Evolutionary conservation across 768 basidiomycete genomes (phyloP).

Genomic region (Panaeolus papilionaceus): DNA sequence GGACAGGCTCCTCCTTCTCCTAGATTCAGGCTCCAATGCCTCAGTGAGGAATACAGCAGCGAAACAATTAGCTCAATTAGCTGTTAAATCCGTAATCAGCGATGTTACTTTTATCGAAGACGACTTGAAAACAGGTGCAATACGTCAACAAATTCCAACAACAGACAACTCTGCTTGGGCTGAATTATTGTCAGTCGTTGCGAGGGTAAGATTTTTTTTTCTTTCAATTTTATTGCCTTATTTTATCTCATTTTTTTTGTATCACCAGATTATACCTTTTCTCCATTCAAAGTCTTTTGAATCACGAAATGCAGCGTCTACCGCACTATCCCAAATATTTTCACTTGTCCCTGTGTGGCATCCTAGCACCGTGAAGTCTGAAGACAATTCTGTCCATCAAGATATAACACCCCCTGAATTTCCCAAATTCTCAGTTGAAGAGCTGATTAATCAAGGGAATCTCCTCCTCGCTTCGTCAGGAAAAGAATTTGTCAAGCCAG

Average conservation of each 20-base stretch:
- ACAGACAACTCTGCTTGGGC: conserved; percentile 84
- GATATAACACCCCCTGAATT: conserved; percentile 58
- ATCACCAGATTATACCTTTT: conserved; percentile 81
- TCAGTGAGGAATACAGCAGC: conserved; percentile 95
- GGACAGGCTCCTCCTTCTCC: conserved; percentile 94
- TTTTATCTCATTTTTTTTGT: conserved; percentile 20
- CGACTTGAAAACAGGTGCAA: conserved; percentile 62
- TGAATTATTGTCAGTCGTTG: conserved; percentile 89
- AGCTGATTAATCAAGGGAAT: conserved; percentile 76
- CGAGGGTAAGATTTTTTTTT: conserved; percentile 64
- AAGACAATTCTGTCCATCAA: conserved; percentile 28
- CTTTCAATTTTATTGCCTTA: not conserved
- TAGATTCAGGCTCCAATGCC: conserved; percentile 92
- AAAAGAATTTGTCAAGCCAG: conserved; percentile 84
- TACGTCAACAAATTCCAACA: conserved; percentile 60
- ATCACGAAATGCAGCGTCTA: conserved; percentile 88
- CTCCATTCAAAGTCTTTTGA: conserved; percentile 93
- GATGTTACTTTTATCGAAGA: conserved; percentile 81
- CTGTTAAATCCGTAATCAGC: conserved; percentile 82
- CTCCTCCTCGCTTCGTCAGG: conserved; percentile 92
- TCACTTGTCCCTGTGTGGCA: conserved; percentile 83
- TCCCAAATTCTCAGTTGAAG: conserved; percentile 76
- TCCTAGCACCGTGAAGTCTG: conserved; percentile 41
- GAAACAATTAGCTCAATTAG: conserved; percentile 93
- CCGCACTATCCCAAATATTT: conserved; percentile 88